A percentile compares a stretch with the other conserved stretches of the same genome.
Conservation (phyloP, 2,329 filamentous ascomycete genomes). For the Pleoardoris graminearum region DNA sequence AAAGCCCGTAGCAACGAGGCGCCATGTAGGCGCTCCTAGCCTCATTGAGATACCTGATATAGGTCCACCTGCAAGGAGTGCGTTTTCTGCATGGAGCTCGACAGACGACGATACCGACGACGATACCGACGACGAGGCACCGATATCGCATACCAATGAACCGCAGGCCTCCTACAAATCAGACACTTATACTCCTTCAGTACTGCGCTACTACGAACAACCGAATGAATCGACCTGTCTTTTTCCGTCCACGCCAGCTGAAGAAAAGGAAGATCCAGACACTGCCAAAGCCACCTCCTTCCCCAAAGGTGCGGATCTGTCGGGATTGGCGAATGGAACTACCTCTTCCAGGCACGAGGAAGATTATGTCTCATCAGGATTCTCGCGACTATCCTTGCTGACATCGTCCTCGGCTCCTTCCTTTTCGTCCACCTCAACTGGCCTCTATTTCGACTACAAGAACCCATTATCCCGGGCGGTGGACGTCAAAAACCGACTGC, state of each 20-base stretch:
- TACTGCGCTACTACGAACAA: slow-evolving; percentile 37
- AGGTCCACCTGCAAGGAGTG: slow-evolving; percentile 38
- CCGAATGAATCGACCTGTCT: slow-evolving; percentile 32
- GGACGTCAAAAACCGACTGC: slow-evolving; percentile 31
- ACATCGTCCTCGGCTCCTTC: slow-evolving; percentile 40
- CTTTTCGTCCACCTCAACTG: slow-evolving; percentile 29
- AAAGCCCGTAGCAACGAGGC: slow-evolving; percentile 13
- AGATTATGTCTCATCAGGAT: slow-evolving; percentile 28
- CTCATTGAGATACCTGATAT: slow-evolving; percentile 36
- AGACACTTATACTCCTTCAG: slow-evolving; percentile 33
- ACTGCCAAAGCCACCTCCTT: slow-evolving; percentile 29
- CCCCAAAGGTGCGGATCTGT: slow-evolving; percentile 19
- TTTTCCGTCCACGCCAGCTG: slow-evolving; percentile 35
- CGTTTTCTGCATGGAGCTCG: slow-evolving; percentile 45
- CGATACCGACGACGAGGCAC: slow-evolving; percentile 32
- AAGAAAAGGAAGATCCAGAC: slow-evolving; percentile 20
- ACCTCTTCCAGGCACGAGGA: slow-evolving; percentile 16
- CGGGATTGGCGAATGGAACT: slow-evolving; percentile 13
- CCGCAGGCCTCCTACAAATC: slow-evolving; percentile 12
- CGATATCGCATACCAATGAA: slow-evolving; percentile 18
- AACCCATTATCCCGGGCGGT: slow-evolving; percentile 26
- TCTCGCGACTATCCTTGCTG: slow-evolving; percentile 31
- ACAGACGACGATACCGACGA: slow-evolving; percentile 39
- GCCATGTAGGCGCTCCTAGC: slow-evolving; percentile 26
- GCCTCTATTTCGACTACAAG: slow-evolving; percentile 42